These are phyloP conservation scores for Amyloporia xantha DNA, from an alignment of 768 basidiomycete genomes.

Conservation along the genomic window DNA sequence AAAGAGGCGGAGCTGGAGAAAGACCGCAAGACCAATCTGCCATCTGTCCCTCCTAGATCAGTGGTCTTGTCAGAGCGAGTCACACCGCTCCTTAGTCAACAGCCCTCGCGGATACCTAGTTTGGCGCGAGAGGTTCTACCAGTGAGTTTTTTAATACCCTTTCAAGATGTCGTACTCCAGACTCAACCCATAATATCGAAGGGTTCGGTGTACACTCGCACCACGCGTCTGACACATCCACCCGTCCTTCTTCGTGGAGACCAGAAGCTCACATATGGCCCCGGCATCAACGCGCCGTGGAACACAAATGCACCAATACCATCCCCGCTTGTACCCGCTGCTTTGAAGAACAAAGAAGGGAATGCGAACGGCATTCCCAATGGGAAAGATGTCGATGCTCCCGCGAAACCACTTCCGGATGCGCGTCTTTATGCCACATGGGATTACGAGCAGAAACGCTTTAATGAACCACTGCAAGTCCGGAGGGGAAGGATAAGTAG, in stretches of 20 bases:
- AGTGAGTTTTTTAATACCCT: slow-evolving; percentile 33
- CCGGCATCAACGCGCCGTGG: slow-evolving; percentile 37
- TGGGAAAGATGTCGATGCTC: slow-evolving; percentile 24
- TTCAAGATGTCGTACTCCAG: not conserved
- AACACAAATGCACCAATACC: slow-evolving; percentile 28
- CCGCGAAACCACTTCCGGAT: slow-evolving; percentile 34
- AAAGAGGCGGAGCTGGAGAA: slow-evolving; percentile 48
- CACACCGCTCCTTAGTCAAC: slow-evolving; percentile 57
- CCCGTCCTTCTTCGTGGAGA: slow-evolving; percentile 48
- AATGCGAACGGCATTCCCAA: slow-evolving; percentile 19
- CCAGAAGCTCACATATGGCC: slow-evolving; percentile 36
- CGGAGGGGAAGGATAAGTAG: slow-evolving; percentile 25
- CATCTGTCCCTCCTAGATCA: slow-evolving; percentile 30
- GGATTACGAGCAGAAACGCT: slow-evolving; percentile 41
- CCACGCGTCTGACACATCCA: slow-evolving; percentile 60
- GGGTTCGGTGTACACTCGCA: slow-evolving; percentile 53
- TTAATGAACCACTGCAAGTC: slow-evolving; percentile 29
- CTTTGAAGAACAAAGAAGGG: slow-evolving; percentile 19
- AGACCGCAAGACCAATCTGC: slow-evolving; percentile 41
- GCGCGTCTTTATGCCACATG: slow-evolving; percentile 46
- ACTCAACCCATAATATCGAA: slow-evolving; percentile 1
- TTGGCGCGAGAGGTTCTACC: slow-evolving; percentile 62
- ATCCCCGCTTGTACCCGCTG: slow-evolving; percentile 10
- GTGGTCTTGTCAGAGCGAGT: slow-evolving; percentile 45
- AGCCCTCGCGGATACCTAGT: slow-evolving; percentile 58